Base-by-base conservation (phyloP, 2,329 filamentous ascomycete genomes). In the Thermomyces lanuginosus region DNA sequence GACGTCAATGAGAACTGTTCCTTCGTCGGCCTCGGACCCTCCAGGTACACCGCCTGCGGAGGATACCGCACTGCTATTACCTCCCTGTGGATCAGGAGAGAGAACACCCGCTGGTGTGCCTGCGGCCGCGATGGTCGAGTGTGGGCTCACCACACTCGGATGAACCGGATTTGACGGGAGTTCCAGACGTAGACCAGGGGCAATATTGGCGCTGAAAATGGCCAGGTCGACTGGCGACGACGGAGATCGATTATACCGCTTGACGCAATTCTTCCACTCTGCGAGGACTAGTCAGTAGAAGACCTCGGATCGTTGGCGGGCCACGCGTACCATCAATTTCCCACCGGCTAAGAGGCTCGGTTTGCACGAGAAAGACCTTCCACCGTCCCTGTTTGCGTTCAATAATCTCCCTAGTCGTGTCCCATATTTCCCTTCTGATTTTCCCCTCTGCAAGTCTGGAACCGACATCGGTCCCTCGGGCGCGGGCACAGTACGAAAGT, bases 381-480 rank as follows among this genome's bases (percentile, higher is more conserved):
- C 68, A 72, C 6, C 57, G 56, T 4, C 63, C 58, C 32, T 61
- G 56, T 25, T 59, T 51, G 22, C 54, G 58, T 10, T 61, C 56
- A 38, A 72, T 53, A 10, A 73, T 63, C 18, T 64, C 61, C 22
- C 60, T 50, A 0, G 67, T 72, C 7, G 61, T 61, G 15, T 60
- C 55, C 65, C 68, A 72, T 3, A 73, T 62, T 27, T 72, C 66
- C 34, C 55, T 54, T 8, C 63, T 59, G 8, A 70, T 52, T n/a
- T n/a, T n/a, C n/a, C n/a, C n/a, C 16, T 69, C 64, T 4, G 49
- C 46, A 28, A 69, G 55, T 8, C 40, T 32, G 26, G 55, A 43
- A 14, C 38, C 32, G 8, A 42, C 34, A 24, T 35, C 40, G 13
- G 44, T 45, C 11, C 44, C 33, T 42, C 50, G 36, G 49, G 54